A percentile compares a stretch with the other conserved stretches of the same genome.
phyloP scores from a whole-genome alignment of 805 yeast species.

The Brettanomyces naardenensis region DNA sequence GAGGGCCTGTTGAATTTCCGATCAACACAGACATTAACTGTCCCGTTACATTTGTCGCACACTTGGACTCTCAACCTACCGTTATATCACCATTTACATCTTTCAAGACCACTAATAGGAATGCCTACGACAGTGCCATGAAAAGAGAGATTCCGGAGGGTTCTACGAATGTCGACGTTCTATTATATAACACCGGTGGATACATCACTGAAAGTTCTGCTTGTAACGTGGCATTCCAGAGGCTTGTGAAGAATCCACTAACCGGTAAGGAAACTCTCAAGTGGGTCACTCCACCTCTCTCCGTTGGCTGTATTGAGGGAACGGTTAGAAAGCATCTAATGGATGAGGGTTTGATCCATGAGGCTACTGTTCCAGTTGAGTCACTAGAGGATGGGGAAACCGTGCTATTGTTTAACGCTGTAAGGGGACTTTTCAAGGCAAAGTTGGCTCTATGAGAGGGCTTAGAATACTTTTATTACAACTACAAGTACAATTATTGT shows the following conservation, averaged over 20 bases:
- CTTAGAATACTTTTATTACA: not conserved
- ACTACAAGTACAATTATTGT: not conserved
- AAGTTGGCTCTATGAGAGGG: slow-evolving; percentile 29
- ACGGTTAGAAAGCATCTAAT: slow-evolving; percentile 62
- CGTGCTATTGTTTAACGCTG: slow-evolving; percentile 70
- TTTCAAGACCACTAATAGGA: slow-evolving; percentile 76
- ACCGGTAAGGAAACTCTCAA: slow-evolving; percentile 26
- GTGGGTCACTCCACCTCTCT: slow-evolving; percentile 80
- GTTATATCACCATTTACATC: slow-evolving; percentile 71
- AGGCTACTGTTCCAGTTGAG: slow-evolving; percentile 27
- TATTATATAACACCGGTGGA: slow-evolving; percentile 52
- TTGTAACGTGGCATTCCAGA: slow-evolving; percentile 64
- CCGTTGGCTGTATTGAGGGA: slow-evolving; percentile 81
- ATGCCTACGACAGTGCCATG: slow-evolving; percentile 57
- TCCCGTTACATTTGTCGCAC: slow-evolving; percentile 45
- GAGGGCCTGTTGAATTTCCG: slow-evolving; percentile 9
- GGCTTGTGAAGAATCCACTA: slow-evolving; percentile 23
- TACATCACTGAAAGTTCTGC: slow-evolving; percentile 77
- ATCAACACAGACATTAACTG: slow-evolving; percentile 1
- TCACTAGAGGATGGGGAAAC: slow-evolving; percentile 59
- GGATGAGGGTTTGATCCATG: slow-evolving; percentile 17
- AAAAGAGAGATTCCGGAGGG: slow-evolving; percentile 31
- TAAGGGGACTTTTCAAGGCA: slow-evolving; percentile 72
- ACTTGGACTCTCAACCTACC: slow-evolving; percentile 46
- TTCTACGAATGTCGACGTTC: slow-evolving; percentile 46